Evolutionary conservation across 192 early-diverging fungal genomes (phyloP), one percentile per base, ranked within the genome.

Genomic region (Podila clonocystis): DNA sequence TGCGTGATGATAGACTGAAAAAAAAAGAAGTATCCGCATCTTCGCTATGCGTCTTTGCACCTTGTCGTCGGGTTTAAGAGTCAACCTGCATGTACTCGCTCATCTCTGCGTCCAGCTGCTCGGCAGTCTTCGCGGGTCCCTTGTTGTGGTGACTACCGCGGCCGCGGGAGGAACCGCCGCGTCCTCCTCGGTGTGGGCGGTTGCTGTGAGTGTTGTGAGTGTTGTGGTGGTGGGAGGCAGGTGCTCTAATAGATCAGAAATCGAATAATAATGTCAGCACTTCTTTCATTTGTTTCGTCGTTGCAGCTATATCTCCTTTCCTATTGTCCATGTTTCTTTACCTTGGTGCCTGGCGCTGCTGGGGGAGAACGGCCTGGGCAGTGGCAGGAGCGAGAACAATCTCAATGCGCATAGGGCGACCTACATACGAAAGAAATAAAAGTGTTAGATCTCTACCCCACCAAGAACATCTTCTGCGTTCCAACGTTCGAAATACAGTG

Each of bases 51-150:
- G 11, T 45, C 13, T 3, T 45, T 2, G 11, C 15, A 12, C 17
- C 0, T 45, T 45, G 41, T 17, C 8, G 13, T 45, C 8, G 0
- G 2, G 41, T 58, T 60, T 60, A 70, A 28, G 57, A 68, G 34
- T 84, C 77, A 38, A 84, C 77, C 22, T 80, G 75, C 83, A 84
- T 83, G 64, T 84, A 84, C 26, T 84, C 77, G 48, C 48, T 66
- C 76, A 84, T 82, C 63, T 84, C 83, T 9, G 75, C 76, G 49
- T 84, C 83, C 68, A 84, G 58, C 57, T 84, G 65, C 30, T 84
- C 77, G 45, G 73, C 72, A 38, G 83, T 84, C 68, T 73, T 80
- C 36, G 70, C 58, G 13, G 65, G 29, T 50, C 63, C 67, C 52
- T 73, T 73, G 24, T 60, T 57, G 7, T 45, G 45, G 22, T 72